phyloP scores from a whole-genome alignment of 1,284 basidiomycete genomes.

The Ustilago hordei region DNA sequence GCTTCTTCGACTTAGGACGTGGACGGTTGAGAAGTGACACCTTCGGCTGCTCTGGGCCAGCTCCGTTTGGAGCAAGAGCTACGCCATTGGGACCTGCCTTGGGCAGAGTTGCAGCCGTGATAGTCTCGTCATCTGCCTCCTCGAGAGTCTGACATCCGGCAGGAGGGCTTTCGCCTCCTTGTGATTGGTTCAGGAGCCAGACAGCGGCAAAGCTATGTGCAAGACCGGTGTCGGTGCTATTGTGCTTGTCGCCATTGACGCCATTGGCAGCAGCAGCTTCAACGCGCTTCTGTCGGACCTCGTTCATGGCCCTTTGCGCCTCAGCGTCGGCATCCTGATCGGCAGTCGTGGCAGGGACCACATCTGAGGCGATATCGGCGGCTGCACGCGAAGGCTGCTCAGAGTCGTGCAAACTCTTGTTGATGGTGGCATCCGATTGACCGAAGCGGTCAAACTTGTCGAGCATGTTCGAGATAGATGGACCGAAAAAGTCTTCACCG shows the following conservation, averaged over 20 bases:
- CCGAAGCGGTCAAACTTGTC: conserved; percentile 55
- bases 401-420: conserved; percentile 27
- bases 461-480: conserved; percentile 48
- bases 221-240: conserved; percentile 50
- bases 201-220: conserved; percentile 61
- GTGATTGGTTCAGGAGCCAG: conserved; percentile 55
- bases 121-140: conserved; percentile 21
- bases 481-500: conserved; percentile 66
- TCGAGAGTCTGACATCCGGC: conserved; percentile 5
- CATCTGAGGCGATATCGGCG: not conserved
- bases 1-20: conserved; percentile 32
- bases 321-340: conserved; percentile 10
- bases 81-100: not conserved
- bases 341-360: not conserved
- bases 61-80: not conserved
- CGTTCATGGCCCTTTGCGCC: conserved; percentile 53
- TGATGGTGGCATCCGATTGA: conserved; percentile 43
- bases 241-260: conserved; percentile 29
- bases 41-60: conserved; percentile 18
- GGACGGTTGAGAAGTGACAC: conserved; percentile 55
- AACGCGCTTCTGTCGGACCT: conserved; percentile 54
- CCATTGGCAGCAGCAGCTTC: conserved; percentile 24
- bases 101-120: conserved; percentile 7
- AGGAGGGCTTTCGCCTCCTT: conserved; percentile 11
- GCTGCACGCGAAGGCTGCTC: not conserved